Conservation (phyloP, 441 rosid genomes). For the Mallotus repandus region DNA sequence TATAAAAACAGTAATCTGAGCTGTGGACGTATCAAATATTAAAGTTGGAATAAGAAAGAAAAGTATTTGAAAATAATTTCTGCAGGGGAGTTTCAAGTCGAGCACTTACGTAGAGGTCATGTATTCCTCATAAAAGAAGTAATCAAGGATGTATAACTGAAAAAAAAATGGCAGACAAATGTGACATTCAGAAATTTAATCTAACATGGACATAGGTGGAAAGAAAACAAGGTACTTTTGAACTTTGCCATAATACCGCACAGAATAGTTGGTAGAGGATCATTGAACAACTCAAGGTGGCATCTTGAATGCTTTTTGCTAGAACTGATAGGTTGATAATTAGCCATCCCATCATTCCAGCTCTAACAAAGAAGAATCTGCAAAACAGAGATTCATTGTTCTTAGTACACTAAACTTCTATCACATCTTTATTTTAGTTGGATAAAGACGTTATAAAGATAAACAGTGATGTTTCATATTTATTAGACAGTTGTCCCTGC, state of each 20-base stretch:
- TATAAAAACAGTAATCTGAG: background rate
- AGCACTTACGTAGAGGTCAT: slow-evolving; percentile 91
- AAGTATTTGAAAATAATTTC: background rate
- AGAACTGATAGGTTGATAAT: slow-evolving; percentile 82
- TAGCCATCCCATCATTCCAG: slow-evolving; percentile 99
- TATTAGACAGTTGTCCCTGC: slow-evolving; percentile 1
- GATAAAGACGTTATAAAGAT: background rate
- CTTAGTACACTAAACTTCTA: slow-evolving; percentile 19
- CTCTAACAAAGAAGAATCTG: slow-evolving; percentile 94
- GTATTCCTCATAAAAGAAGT: slow-evolving; percentile 79
- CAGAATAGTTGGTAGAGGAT: slow-evolving; percentile 80
- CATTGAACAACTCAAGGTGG: slow-evolving; percentile 58
- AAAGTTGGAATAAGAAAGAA: slow-evolving; percentile 1
- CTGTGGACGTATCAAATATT: background rate
- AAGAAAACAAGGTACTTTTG: slow-evolving; percentile 17
- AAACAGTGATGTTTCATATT: background rate
- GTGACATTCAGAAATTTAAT: slow-evolving; percentile 24
- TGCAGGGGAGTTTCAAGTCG: slow-evolving; percentile 15
- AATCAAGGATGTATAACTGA: slow-evolving; percentile 79
- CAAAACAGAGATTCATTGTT: slow-evolving; percentile 25
- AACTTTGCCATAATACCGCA: slow-evolving; percentile 50
- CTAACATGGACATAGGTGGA: background rate
- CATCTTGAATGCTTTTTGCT: slow-evolving; percentile 60
- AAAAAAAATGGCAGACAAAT: slow-evolving; percentile 18
- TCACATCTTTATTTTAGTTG: slow-evolving; percentile 2